A percentile compares a stretch with the other conserved stretches of the same genome.
Evolutionary conservation across 257 asterid genomes (phyloP).

Genomic region (Lithospermum erythrorhizon): DNA sequence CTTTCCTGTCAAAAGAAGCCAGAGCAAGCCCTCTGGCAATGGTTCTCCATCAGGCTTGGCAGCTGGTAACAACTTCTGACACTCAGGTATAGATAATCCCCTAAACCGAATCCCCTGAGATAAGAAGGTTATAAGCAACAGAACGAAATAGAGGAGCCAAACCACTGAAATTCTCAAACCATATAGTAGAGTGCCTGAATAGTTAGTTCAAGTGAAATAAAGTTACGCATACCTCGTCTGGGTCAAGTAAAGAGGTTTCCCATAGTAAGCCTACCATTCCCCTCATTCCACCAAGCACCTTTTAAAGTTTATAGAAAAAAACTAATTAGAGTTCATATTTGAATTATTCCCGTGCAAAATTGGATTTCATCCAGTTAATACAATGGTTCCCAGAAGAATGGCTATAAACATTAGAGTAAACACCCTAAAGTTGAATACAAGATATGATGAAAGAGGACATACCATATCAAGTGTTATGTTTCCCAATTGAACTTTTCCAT

Average conservation of each 20-base stretch:
- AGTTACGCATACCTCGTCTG: slow-evolving; percentile 66
- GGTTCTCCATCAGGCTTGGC: slow-evolving; percentile 96
- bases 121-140: slow-evolving; percentile 11
- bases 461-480: slow-evolving; percentile 91
- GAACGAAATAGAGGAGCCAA: not conserved
- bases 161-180: not conserved
- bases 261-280: slow-evolving; percentile 99
- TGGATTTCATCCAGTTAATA: not conserved
- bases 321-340: not conserved
- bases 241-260: slow-evolving; percentile 97
- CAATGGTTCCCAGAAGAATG: not conserved
- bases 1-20: slow-evolving; percentile 98
- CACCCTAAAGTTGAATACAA: not conserved
- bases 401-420: not conserved
- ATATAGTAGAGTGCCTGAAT: not conserved
- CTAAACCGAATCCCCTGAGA: slow-evolving; percentile 93
- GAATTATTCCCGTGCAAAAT: not conserved
- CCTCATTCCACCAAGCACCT: slow-evolving; percentile 99
- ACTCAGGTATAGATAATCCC: slow-evolving; percentile 92
- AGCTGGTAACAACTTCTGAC: slow-evolving; percentile 85
- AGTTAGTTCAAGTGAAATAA: not conserved
- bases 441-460: slow-evolving; percentile 1
- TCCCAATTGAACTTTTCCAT: slow-evolving; percentile 81
- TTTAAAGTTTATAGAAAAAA: slow-evolving; percentile 9
- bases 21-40: slow-evolving; percentile 95